Evolutionary conservation across 768 basidiomycete genomes (phyloP), one percentile per base, ranked within the genome.

Genomic region (Coprinopsis sp.): DNA sequence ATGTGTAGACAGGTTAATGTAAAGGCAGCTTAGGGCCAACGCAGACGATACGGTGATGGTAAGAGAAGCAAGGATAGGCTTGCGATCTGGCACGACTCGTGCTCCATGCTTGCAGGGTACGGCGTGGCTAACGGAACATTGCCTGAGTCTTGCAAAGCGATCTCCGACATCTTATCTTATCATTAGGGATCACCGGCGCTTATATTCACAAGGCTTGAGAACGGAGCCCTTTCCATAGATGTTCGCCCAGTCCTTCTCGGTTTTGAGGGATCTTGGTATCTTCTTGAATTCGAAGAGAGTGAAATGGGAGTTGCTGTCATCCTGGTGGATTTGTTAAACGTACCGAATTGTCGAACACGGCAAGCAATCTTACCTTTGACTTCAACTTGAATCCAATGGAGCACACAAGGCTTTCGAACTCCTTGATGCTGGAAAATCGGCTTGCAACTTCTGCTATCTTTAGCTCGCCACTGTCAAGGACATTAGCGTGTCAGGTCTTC

Each of bases 201-300:
- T 96, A 63, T 96, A 96, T 68, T 95, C 89, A 64, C 92, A 96
- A 28, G 93, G 82, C 63, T 90, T 91, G 48, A 96, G 70, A 29
- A 88, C 56, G 46, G 63, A 58, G 13, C 80, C 77, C 55, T 71
- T 76, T 7, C 69, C 66, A 56, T 78, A 40, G 19, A 91, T 53
- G 33, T 68, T 69, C 10, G 56, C 59, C 83, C 86, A 92, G 49
- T 84, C 78, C 53, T 78, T 71, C 38, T 80, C 72, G 30, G 64
- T 67, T 58, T 73, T 78, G 19, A 60, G 54, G 40, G 64, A 62
- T 30, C 74, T 71, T 13, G 72, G 54, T 4, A 74, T 58, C 64
- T 91, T 92, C 54, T 67, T 70, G 62, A 93, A 94, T 46, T 86
- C 84, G 54, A 95, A 87, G 14, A 91, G 65, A 16, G 81, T 83